Evolutionary conservation across 345 rosid species (phyloP), one percentile per base, ranked within the genome.

Genomic region (Eucalyptus dawsonii): DNA sequence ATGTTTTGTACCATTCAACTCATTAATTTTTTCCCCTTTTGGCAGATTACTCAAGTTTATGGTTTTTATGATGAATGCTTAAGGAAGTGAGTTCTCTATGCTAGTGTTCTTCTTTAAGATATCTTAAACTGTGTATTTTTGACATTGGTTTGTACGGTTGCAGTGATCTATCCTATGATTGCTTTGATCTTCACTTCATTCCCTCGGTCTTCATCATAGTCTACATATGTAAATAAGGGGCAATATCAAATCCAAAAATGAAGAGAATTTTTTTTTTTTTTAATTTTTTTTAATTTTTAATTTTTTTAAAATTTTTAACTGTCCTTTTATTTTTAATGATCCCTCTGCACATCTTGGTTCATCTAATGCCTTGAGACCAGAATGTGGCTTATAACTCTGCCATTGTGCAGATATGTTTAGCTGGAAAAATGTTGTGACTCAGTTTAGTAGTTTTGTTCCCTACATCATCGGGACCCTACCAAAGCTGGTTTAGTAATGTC

Each of bases 1-100:
- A 17, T 89, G 47, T 76, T 76, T 76, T 37, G 27, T 76, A 76
- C 47, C 27, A 17, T 76, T 76, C 47, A 6, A 56, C 51, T 76
- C 47, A 86, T 89, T 31, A 67, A 88, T 89, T 86, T 86, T 31
- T 80, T 83, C 65, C 81, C 51, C 60, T 72, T 90, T 86, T 94
- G 91, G 90, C 98, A 98, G 99, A 98, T 98, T 87, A 98, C 99
- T 91, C 99, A 98, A 92, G 99, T 98, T 90, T 98, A 98, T 92
- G 99, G 99, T 87, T 98, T 98, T 92, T 98, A 98, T 89, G 99
- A 98, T 81, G 99, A 98, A 92, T 98, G 99, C 88, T 95, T 98
- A 88, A 94, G 99, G 88, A 98, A 98, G 99, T 98, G 92, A 97
- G 99, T 97, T 91, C 88, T 92, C 91, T 90, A 13, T 72, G 34